A percentile compares a stretch with the other conserved stretches of the same genome.
phyloP scores from a whole-genome alignment of 2,329 filamentous ascomycete species.

The Hypoxylon sp. region DNA sequence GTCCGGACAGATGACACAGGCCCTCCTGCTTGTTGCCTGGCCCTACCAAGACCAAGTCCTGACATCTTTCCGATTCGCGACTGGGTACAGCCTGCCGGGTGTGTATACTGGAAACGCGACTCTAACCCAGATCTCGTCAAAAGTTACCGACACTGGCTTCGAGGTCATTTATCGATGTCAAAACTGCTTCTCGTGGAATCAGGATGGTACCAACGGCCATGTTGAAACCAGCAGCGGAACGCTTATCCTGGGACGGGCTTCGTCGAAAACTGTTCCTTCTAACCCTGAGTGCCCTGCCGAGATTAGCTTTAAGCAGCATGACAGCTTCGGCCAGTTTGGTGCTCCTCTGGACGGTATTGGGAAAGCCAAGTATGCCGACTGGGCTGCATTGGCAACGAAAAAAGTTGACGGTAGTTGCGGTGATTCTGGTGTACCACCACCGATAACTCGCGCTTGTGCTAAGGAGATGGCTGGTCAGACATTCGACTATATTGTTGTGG shows the following conservation, averaged over 20 bases:
- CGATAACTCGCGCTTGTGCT: slow-evolving; percentile 40
- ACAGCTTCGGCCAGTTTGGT: slow-evolving; percentile 68
- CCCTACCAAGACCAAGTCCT: slow-evolving; percentile 66
- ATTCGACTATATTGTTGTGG: slow-evolving; percentile 73
- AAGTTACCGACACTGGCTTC: slow-evolving; percentile 69
- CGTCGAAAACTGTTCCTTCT: slow-evolving; percentile 59
- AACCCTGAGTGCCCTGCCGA: slow-evolving; percentile 59
- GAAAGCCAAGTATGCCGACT: slow-evolving; percentile 58
- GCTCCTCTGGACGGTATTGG: slow-evolving; percentile 51
- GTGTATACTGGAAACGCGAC: slow-evolving; percentile 73
- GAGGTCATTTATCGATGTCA: slow-evolving; percentile 75
- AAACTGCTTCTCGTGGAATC: slow-evolving; percentile 68
- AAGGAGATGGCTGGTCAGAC: slow-evolving; percentile 54
- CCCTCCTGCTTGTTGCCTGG: slow-evolving; percentile 68
- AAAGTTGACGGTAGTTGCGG: slow-evolving; percentile 54
- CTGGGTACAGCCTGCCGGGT: slow-evolving; percentile 70
- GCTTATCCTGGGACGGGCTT: slow-evolving; percentile 68
- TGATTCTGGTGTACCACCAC: slow-evolving; percentile 29
- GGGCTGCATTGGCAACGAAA: slow-evolving; percentile 61
- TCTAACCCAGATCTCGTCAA: slow-evolving; percentile 71
- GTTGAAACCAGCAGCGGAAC: slow-evolving; percentile 60
- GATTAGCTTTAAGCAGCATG: slow-evolving; percentile 66
- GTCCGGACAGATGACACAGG: slow-evolving; percentile 54
- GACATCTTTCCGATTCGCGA: slow-evolving; percentile 70
- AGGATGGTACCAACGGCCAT: slow-evolving; percentile 60